Percentiles rank a stretch among this genome's conserved stretches.
These are phyloP conservation scores for Rhynchosporium agropyri DNA, from an alignment of 2,329 filamentous ascomycete species.

Conservation along the genomic window DNA sequence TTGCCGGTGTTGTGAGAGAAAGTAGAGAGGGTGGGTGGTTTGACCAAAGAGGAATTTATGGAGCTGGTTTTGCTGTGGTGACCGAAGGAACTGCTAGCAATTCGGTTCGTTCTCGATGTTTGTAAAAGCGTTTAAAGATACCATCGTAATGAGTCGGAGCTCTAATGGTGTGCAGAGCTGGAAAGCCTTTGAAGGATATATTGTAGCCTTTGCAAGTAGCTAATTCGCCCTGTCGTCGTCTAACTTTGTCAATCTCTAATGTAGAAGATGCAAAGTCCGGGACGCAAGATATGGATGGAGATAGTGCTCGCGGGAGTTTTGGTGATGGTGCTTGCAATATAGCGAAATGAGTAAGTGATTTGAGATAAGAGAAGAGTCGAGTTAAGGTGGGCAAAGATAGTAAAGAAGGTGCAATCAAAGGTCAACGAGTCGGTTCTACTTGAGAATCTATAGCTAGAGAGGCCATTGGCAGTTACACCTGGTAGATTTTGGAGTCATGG, in stretches of 20 bases:
- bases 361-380: constrained; percentile 59
- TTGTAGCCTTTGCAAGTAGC: constrained; percentile 59
- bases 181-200: constrained; percentile 65
- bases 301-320: constrained; percentile 56
- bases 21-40: constrained; percentile 29
- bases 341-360: constrained; percentile 52
- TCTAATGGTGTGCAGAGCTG: constrained; percentile 60
- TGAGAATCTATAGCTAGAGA: constrained; percentile 59
- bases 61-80: constrained; percentile 24
- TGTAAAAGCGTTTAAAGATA: constrained; percentile 68
- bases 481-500: constrained; percentile 58
- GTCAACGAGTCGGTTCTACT: constrained; percentile 50
- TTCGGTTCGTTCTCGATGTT: constrained; percentile 41
- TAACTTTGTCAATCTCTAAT: constrained; percentile 60
- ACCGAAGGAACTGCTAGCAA: constrained; percentile 33
- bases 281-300: constrained; percentile 67
- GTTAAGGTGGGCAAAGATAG: constrained; percentile 59
- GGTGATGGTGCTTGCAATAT: constrained; percentile 59
- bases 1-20: constrained; percentile 30
- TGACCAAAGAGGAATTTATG: constrained; percentile 23
- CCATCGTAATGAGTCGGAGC: constrained; percentile 71
- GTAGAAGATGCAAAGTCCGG: constrained; percentile 53
- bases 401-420: constrained; percentile 58
- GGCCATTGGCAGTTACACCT: constrained; percentile 58
- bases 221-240: constrained; percentile 55